Evolutionary conservation across 768 basidiomycete species (phyloP), one percentile per base, ranked within the genome.

Genomic region (Mycena filopes): DNA sequence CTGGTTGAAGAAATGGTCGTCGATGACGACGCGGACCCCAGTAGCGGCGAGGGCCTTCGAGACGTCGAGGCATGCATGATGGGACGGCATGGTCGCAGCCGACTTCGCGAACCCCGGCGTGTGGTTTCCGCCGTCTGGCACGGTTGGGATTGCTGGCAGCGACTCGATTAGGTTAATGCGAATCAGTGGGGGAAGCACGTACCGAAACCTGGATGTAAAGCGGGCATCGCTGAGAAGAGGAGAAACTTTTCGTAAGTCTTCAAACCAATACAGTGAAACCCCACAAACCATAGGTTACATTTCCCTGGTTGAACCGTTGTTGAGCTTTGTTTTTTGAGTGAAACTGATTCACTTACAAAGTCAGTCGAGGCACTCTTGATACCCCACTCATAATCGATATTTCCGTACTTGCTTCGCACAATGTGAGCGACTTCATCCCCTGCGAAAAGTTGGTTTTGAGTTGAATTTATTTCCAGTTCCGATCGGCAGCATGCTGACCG

Each of bases 361-460:
- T 94, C 93, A 3, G 93, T 94, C 6, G 92, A 94, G 15, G 91
- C 93, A 47, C 83, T 83, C 7, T 80, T 77, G 69, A 90, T 90
- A 46, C 92, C 89, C 83, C 86, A 88, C 64, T 85, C 83, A 70
- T 88, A 85, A 72, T 90, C 88, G 58, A 90, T 81, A 3, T 77
- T 76, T 0, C 89, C 91, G 62, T 88, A 90, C 58, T 86, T 86
- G 65, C 85, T 87, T 20, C 82, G 76, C 36, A 87, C 82, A 41
- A 91, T 81, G 50, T 85, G 83, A 0, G 86, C 86, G 33, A 92
- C 88, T 72, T 91, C 90, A 16, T 80, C 82, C 2, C 87, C 92
- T 93, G 59, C 23, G 53, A 21, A 36, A n/a, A 28, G 38, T 43
- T 21, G 40, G 18, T 15, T 10, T 10, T 15, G 9, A 36, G 36